A percentile compares a stretch with the other conserved stretches of the same genome.
phyloP scores from a whole-genome alignment of 768 basidiomycete species.

The Leucocoprinus leucothites region DNA sequence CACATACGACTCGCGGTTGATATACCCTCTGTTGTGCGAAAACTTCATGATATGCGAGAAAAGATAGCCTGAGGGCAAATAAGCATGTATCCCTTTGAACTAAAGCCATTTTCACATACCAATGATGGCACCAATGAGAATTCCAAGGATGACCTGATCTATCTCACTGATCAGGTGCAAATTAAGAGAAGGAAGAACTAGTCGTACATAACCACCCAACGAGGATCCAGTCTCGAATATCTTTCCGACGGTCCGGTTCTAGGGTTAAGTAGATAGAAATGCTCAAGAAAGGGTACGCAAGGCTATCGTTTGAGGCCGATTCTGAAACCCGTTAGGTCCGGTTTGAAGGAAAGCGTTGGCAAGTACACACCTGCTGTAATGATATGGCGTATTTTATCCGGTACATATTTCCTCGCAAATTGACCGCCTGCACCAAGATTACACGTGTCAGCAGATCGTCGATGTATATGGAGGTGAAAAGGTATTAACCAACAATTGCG shows the following conservation, averaged over 20 bases:
- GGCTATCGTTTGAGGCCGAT: slow-evolving; percentile 91
- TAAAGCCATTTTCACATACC: slow-evolving; percentile 17
- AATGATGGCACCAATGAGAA: slow-evolving; percentile 57
- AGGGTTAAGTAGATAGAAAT: slow-evolving; percentile 83
- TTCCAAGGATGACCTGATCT: slow-evolving; percentile 84
- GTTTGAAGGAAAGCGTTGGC: background rate
- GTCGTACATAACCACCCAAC: slow-evolving; percentile 59
- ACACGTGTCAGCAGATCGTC: too few species aligned
- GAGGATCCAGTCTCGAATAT: slow-evolving; percentile 83
- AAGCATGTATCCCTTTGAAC: background rate
- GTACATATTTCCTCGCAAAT: slow-evolving; percentile 68
- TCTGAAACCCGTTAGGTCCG: slow-evolving; percentile 24
- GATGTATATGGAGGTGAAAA: too few species aligned
- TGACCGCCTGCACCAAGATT: slow-evolving; percentile 48
- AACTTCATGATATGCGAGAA: slow-evolving; percentile 36
- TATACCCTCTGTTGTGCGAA: slow-evolving; percentile 40
- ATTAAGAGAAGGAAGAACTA: background rate
- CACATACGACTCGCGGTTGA: slow-evolving; percentile 65
- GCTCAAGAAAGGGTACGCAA: slow-evolving; percentile 89
- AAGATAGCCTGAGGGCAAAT: slow-evolving; percentile 16
- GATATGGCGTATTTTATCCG: slow-evolving; percentile 71
- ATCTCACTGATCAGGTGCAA: background rate
- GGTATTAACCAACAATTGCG: slow-evolving; percentile 58
- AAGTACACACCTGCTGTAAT: slow-evolving; percentile 50
- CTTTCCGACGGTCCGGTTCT: slow-evolving; percentile 56